Base-by-base conservation (phyloP, 1,284 basidiomycete genomes). In the Apiotrichum sp. region DNA sequence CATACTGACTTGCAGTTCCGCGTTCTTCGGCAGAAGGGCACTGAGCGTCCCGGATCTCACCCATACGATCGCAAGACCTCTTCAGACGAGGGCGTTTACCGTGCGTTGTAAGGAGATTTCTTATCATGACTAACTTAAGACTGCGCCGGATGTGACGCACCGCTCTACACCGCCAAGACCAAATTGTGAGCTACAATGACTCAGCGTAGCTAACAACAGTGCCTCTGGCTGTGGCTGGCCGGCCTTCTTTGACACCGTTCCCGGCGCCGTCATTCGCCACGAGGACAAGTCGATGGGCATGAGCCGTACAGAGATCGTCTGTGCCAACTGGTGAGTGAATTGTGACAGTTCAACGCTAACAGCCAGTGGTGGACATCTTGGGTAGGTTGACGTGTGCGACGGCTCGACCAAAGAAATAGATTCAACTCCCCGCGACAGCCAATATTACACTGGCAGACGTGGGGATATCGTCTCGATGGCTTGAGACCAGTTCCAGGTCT, bases 151-250 rank as follows among this genome's bases (percentile, higher is more conserved):
- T 79, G 78, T 63, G 75, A 78, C 50, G 73, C 75, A 0, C 76
- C 77, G 4, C 62, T 95, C 46, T 93, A 93, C 80, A 88, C 86
- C 78, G 89, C 88, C 66, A 81, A 80, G 35, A 92, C 89, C 62
- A 97, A 97, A 77, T 97, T 96, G 73, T 75, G 52, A 64, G 72
- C 65, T 40, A 1, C 2, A 9, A 13, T 22, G 2, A 13, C 31
- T 3, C n/a, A 6, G 4, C 35, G 10, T 5, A 22, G 52, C 58
- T 65, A 47, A 66, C 52, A n/a, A 8, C 48, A 75, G 72, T 77
- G 82, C 88, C 66, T 91, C 88, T 55, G 90, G 91, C 9, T 97
- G 92, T 68, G 93, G 92, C 35, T 97, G 92, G 92, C 93, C 92
- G n/a, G 92, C 92, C 1, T 97, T 93, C 81, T 97, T 88, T 71